phyloP scores from a whole-genome alignment of 352 stramenopile species.

The Globisporangium sylvaticum region DNA sequence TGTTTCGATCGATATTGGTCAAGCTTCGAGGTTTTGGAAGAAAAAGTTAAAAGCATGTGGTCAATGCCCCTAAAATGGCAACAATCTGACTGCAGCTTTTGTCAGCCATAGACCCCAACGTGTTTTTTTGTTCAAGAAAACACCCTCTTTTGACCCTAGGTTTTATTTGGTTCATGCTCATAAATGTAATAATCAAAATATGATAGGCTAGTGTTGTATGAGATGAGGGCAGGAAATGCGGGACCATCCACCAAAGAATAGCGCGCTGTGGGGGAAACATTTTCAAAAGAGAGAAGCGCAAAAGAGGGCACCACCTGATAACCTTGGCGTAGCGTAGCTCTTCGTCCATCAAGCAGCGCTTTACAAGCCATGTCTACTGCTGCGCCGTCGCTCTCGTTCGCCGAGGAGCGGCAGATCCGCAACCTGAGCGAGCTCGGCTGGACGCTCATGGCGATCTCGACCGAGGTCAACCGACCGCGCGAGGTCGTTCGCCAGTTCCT shows the following conservation, averaged over 20 bases:
- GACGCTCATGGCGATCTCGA: slow-evolving; percentile 6
- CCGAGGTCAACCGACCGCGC: slow-evolving; percentile 1
- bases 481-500: slow-evolving; percentile 5
- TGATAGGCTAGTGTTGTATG: too few relatives aligned
- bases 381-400: slow-evolving; percentile 1
- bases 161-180: too few relatives aligned
- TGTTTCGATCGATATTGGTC: too few relatives aligned
- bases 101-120: too few relatives aligned
- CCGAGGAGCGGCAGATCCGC: slow-evolving; percentile 4
- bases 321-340: not conserved
- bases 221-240: not conserved
- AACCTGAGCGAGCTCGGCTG: slow-evolving; percentile 3
- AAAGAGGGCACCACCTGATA: slow-evolving; percentile 7
- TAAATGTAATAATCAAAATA: too few relatives aligned
- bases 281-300: slow-evolving; percentile 5
- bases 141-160: too few relatives aligned
- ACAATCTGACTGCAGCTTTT: too few relatives aligned
- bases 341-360: not conserved
- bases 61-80: too few relatives aligned
- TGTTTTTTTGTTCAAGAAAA: too few relatives aligned
- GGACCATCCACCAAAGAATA: slow-evolving; percentile 7
- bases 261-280: slow-evolving; percentile 3
- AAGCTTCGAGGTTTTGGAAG: too few relatives aligned
- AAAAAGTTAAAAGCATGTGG: too few relatives aligned
- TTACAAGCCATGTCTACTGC: too few relatives aligned